Evolutionary conservation across 2,329 filamentous ascomycete species (phyloP).

Genomic region (Diaporthe sp.): DNA sequence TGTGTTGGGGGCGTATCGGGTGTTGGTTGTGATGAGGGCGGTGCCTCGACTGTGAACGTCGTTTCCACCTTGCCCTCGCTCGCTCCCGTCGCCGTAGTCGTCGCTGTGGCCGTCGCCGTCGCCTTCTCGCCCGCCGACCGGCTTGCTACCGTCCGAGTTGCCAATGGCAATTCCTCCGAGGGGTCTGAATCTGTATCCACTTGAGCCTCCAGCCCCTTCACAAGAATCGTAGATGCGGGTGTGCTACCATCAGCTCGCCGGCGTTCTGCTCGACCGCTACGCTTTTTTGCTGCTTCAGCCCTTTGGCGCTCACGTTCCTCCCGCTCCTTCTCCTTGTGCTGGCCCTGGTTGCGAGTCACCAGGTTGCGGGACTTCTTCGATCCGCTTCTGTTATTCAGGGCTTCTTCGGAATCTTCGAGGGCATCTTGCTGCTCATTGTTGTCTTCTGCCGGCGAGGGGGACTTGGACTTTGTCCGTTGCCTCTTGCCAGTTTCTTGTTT

Average conservation of each 20-base stretch:
- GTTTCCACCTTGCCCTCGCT: slow-evolving; percentile 43
- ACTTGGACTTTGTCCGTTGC: slow-evolving; percentile 85
- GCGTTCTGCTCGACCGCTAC: slow-evolving; percentile 86
- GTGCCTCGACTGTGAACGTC: slow-evolving; percentile 53
- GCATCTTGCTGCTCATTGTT: slow-evolving; percentile 62
- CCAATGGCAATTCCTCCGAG: slow-evolving; percentile 75
- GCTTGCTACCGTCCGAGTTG: slow-evolving; percentile 55
- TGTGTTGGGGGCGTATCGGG: slow-evolving; percentile 63
- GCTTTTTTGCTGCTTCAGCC: slow-evolving; percentile 81
- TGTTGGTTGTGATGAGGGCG: slow-evolving; percentile 60
- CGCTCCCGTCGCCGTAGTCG: slow-evolving; percentile 36
- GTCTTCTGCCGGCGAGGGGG: slow-evolving; percentile 69
- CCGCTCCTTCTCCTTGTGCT: slow-evolving; percentile 68
- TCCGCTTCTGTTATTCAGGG: slow-evolving; percentile 64
- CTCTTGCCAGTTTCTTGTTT: slow-evolving; percentile 81
- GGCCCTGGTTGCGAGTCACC: slow-evolving; percentile 66
- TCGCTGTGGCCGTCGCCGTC: slow-evolving; percentile 40
- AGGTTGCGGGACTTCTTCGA: slow-evolving; percentile 73
- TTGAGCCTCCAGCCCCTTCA: slow-evolving; percentile 54
- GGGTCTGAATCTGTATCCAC: slow-evolving; percentile 75
- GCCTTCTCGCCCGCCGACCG: slow-evolving; percentile 45
- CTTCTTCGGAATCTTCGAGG: slow-evolving; percentile 81
- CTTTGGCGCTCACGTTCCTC: slow-evolving; percentile 83
- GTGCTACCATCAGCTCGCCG: slow-evolving; percentile 83
- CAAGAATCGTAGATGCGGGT: slow-evolving; percentile 42